A percentile compares a stretch with the other conserved stretches of the same genome.
Evolutionary conservation across 306 rosid species (phyloP).

Genomic region (Senna siamea): DNA sequence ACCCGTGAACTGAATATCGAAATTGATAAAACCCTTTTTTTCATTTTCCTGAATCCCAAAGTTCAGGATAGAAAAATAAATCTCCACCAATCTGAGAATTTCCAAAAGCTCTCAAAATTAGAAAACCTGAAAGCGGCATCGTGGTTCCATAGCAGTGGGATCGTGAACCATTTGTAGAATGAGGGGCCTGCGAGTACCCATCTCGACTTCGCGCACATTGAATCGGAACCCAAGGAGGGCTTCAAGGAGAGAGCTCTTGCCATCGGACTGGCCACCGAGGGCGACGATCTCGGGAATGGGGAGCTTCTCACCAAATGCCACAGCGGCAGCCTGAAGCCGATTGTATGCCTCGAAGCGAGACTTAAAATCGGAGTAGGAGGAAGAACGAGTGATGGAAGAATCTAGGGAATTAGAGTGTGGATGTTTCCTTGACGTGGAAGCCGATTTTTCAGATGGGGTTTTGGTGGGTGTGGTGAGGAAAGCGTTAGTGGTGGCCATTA

Average conservation of each 20-base stretch:
- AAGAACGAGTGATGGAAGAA: constrained; percentile 32
- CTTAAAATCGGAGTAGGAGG: constrained; percentile 41
- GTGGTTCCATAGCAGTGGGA: constrained; percentile 83
- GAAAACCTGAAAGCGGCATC: constrained; percentile 85
- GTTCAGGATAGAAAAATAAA: neutral
- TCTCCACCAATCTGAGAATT: neutral
- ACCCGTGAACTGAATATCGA: too few relatives aligned
- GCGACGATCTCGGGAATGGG: constrained; percentile 96
- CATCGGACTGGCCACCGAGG: constrained; percentile 89
- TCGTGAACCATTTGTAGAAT: constrained; percentile 95
- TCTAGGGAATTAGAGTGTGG: constrained; percentile 31
- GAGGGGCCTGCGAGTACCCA: constrained; percentile 96
- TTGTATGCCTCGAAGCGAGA: constrained; percentile 94
- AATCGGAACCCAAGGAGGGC: constrained; percentile 90
- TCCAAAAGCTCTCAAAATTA: neutral
- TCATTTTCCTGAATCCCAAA: too few relatives aligned
- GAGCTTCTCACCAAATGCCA: constrained; percentile 89
- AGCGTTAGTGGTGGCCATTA: constrained; percentile 51
- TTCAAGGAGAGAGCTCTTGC: constrained; percentile 89
- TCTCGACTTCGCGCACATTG: constrained; percentile 96
- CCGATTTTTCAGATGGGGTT: constrained; percentile 59
- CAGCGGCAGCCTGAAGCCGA: constrained; percentile 89
- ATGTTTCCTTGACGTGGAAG: constrained; percentile 43
- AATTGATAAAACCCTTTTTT: too few relatives aligned
- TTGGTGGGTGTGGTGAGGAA: constrained; percentile 56